phyloP scores from a whole-genome alignment of 305 asterid genomes.

The Fraxinus latifolia region DNA sequence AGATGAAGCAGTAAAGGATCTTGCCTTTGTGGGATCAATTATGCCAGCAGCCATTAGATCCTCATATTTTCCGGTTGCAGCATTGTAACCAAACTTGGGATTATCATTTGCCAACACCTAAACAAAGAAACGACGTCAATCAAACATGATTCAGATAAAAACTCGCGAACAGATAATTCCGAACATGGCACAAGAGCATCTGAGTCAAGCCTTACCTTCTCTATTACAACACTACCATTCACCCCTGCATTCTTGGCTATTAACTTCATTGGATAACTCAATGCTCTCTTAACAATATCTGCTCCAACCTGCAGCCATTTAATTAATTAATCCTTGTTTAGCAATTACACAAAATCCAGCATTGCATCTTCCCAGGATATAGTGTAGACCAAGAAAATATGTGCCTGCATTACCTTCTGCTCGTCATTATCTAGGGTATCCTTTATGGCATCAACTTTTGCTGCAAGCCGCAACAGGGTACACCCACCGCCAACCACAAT shows the following conservation, averaged over 20 bases:
- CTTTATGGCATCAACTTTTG: conserved; percentile 60
- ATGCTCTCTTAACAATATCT: conserved; percentile 62
- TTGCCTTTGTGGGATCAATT: conserved; percentile 84
- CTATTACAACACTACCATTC: conserved; percentile 65
- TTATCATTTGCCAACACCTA: conserved; percentile 79
- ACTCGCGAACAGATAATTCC: not conserved
- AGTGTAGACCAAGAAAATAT: not conserved
- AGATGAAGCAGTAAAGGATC: not conserved
- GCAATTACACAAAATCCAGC: not conserved
- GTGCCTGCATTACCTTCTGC: conserved; percentile 43
- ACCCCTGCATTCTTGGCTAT: conserved; percentile 77
- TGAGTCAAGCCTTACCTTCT: conserved; percentile 44
- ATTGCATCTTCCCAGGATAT: not conserved
- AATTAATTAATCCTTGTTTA: not conserved
- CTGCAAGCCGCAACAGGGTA: conserved; percentile 58
- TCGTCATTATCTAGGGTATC: conserved; percentile 62
- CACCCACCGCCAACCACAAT: conserved; percentile 83
- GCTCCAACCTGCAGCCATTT: conserved; percentile 55
- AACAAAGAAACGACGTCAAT: not conserved
- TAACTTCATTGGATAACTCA: conserved; percentile 63
- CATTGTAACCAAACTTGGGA: conserved; percentile 76
- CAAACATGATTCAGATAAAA: not conserved
- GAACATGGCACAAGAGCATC: not conserved
- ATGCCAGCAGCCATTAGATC: conserved; percentile 94
- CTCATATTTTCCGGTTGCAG: conserved; percentile 85